Percentiles rank a stretch among this genome's conserved stretches.
Evolutionary conservation across 2,329 filamentous ascomycete species (phyloP).

Genomic region (Talaromyces sp.): DNA sequence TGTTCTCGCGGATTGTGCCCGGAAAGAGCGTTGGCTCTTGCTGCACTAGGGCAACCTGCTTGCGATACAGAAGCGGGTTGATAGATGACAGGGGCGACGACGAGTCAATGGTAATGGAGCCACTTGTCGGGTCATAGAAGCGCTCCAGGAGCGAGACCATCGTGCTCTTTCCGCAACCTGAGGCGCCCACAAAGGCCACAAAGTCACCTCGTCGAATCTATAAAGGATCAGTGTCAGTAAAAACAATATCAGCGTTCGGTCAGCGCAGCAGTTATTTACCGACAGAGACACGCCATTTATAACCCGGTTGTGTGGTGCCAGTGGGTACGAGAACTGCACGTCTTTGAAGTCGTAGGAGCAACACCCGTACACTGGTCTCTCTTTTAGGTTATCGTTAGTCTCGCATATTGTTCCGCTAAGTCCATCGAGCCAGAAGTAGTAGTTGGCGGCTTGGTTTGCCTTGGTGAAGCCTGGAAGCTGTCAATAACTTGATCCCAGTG

Average conservation of each 20-base stretch:
- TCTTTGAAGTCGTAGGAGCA: too few relatives aligned
- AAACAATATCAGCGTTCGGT: slow-evolving; percentile 79
- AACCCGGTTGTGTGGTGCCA: too few relatives aligned
- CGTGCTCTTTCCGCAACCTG: slow-evolving; percentile 89
- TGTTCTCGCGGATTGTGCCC: slow-evolving; percentile 84
- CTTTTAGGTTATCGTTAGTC: too few relatives aligned
- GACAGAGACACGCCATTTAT: too few relatives aligned
- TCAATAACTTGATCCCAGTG: too few relatives aligned
- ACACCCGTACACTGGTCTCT: too few relatives aligned
- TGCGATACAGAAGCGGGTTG: slow-evolving; percentile 64
- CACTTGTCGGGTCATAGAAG: slow-evolving; percentile 88
- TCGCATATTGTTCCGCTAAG: too few relatives aligned
- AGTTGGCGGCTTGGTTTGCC: too few relatives aligned
- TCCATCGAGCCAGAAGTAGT: too few relatives aligned
- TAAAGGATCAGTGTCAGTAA: slow-evolving; percentile 70
- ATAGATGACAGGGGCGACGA: slow-evolving; percentile 39
- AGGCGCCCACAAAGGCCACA: slow-evolving; percentile 83
- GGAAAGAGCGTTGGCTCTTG: slow-evolving; percentile 91
- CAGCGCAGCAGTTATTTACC: slow-evolving; percentile 67
- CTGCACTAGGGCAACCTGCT: slow-evolving; percentile 86
- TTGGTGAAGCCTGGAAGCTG: too few relatives aligned
- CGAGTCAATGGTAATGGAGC: slow-evolving; percentile 64
- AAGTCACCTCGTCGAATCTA: slow-evolving; percentile 81
- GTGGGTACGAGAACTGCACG: too few relatives aligned
- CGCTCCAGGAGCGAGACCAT: slow-evolving; percentile 89